These are phyloP conservation scores for Penicillium sp. DNA, from an alignment of 2,329 filamentous ascomycete genomes.

Conservation along the genomic window DNA sequence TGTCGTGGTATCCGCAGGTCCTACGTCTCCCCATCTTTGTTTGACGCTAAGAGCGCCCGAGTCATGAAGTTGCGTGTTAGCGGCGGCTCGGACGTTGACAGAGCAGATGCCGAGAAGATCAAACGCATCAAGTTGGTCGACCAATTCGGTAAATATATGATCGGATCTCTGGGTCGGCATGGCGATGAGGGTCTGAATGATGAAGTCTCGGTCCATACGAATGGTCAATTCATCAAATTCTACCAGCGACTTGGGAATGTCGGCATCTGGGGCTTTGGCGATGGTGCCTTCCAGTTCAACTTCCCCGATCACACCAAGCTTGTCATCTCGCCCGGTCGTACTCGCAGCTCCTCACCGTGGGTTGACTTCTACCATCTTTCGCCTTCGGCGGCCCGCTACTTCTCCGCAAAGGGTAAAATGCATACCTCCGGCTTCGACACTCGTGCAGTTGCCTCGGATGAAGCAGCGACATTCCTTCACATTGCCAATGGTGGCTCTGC, in stretches of 20 bases:
- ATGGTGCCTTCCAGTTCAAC: slow-evolving; percentile 52
- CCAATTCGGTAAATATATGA: slow-evolving; percentile 54
- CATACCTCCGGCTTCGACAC: slow-evolving; percentile 45
- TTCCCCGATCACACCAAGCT: slow-evolving; percentile 54
- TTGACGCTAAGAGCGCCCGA: slow-evolving; percentile 36
- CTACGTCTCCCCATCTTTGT: slow-evolving; percentile 40
- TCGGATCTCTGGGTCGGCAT: slow-evolving; percentile 45
- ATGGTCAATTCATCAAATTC: slow-evolving; percentile 48
- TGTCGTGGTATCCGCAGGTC: slow-evolving; percentile 42
- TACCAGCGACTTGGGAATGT: slow-evolving; percentile 53
- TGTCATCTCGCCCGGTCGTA: slow-evolving; percentile 43
- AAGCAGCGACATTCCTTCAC: slow-evolving; percentile 40
- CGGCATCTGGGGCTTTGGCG: slow-evolving; percentile 53
- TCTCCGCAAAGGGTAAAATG: slow-evolving; percentile 42
- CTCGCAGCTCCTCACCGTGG: slow-evolving; percentile 40
- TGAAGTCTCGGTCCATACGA: slow-evolving; percentile 24
- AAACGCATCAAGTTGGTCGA: slow-evolving; percentile 49
- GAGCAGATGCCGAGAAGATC: slow-evolving; percentile 47
- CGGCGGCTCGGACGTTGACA: slow-evolving; percentile 32
- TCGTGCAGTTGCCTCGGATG: slow-evolving; percentile 41
- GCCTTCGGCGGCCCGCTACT: slow-evolving; percentile 44
- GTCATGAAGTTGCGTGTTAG: slow-evolving; percentile 36
- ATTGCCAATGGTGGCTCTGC: slow-evolving; percentile 37
- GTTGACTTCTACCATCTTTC: slow-evolving; percentile 52
- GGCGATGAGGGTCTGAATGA: slow-evolving; percentile 35